Base-by-base conservation (phyloP, 1,284 basidiomycete genomes). In the Takashimella koratensis region DNA sequence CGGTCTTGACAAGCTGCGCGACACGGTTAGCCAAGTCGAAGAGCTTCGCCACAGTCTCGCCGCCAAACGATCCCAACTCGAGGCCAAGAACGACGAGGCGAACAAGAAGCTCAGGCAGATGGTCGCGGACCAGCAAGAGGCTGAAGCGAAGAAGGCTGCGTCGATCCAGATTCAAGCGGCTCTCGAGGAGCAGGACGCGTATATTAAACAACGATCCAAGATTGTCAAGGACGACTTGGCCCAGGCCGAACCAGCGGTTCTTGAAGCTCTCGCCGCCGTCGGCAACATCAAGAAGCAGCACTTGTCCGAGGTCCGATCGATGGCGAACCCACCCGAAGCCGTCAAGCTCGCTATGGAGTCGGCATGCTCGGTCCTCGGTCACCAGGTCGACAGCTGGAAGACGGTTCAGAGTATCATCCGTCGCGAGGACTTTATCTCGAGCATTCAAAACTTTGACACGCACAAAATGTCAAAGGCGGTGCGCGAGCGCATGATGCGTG, bases 341-440 rank as follows among this genome's bases (percentile, higher is more conserved):
- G 95, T 99, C 70, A 98, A 98, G 76, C 78, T 95, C 47, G 90
- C 96, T 13, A 98, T 99, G 95, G 96, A 99, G 71, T 97, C 93
- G 1, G 95, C 97, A 30, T 99, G 96, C 76, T 95, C 91, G 13
- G 82, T 97, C 27, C 84, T 99, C n/a, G 96, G 96, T 10, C 89
- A 97, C 78, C 92, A 93, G 76, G 94, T 98, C 64, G 73, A 76
- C 51, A 88, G 86, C 72, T 99, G 96, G 97, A 87, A 92, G 66
- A 85, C 91, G 1, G 94, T 99, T 2, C 95, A 98, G 74, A 87
- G 87, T 66, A 90, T 98, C 75, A 94, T 99, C 65, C 90, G 96
- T 58, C 84, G 91, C 40, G 97, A 98, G 63, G 93, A 98, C 77
- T 99, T 99, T 77, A 98, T 98, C 69, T 85, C 88, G 52, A 84